A percentile compares a stretch with the other conserved stretches of the same genome.
phyloP scores from a whole-genome alignment of 208 protist genomes.

The Trypanosoma platydactyli region DNA sequence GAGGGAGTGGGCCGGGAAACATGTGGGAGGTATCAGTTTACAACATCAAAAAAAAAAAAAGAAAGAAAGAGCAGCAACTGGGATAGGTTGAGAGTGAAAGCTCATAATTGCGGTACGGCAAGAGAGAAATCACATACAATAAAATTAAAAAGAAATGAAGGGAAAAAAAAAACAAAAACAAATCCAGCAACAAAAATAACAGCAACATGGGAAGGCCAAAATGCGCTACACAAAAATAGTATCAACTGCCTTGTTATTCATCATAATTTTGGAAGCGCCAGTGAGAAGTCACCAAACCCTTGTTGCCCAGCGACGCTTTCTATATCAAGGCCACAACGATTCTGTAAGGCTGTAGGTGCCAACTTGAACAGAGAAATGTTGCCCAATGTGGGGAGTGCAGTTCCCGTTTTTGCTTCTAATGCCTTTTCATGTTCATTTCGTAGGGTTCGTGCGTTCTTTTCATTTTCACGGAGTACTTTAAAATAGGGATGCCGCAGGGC shows the following conservation, averaged over 20 bases:
- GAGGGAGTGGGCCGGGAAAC: no score
- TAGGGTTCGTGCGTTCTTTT: slow-evolving; percentile 17
- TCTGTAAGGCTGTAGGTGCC: slow-evolving; percentile 2
- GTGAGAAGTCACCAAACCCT: not conserved
- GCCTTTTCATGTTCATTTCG: slow-evolving; percentile 7
- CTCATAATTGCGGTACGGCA: not conserved
- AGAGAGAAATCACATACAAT: not conserved
- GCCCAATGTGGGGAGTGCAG: slow-evolving; percentile 10
- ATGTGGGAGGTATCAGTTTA: no score
- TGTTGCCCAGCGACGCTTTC: not conserved
- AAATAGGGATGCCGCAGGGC: slow-evolving; percentile 91
- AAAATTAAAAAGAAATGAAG: slow-evolving; percentile 4
- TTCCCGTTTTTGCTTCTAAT: slow-evolving; percentile 9
- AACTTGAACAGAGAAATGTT: not conserved
- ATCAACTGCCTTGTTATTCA: not conserved
- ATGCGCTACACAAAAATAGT: not conserved
- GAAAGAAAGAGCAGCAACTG: slow-evolving; percentile 13
- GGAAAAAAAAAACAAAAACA: slow-evolving; percentile 18
- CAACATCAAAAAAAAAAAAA: slow-evolving; percentile 19
- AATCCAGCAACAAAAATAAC: not conserved
- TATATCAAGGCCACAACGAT: not conserved
- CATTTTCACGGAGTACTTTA: slow-evolving; percentile 62
- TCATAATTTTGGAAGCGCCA: slow-evolving; percentile 20
- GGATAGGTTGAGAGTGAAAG: slow-evolving; percentile 10
- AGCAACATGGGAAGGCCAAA: no score